Evolutionary conservation across 805 yeast species (phyloP).

Genomic region (Cyberlindnera americana): DNA sequence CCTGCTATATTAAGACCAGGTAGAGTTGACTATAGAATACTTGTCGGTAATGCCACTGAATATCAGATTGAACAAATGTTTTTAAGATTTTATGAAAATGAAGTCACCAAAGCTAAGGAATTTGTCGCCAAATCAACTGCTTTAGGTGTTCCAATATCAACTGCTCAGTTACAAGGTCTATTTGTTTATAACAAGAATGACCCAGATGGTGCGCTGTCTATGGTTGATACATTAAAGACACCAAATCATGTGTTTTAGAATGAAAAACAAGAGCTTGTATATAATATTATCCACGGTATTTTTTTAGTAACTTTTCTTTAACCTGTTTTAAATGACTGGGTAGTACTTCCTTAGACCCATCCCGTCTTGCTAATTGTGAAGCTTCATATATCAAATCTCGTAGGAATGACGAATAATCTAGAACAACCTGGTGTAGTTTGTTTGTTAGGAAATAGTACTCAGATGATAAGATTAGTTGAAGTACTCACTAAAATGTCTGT

Average conservation of each 20-base stretch:
- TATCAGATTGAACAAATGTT: constrained; percentile 84
- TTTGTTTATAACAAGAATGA: constrained; percentile 88
- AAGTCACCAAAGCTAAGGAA: constrained; percentile 47
- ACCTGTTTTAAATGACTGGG: constrained; percentile 40
- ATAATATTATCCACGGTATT: constrained; percentile 34
- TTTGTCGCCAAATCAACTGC: constrained; percentile 40
- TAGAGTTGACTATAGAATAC: constrained; percentile 79
- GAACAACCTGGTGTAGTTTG: constrained; percentile 30
- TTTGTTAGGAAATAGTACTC: constrained; percentile 1
- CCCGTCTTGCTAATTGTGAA: constrained; percentile 33
- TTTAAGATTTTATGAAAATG: constrained; percentile 73
- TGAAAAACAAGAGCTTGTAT: constrained; percentile 15
- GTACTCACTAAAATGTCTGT: constrained; percentile 35
- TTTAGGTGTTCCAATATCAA: constrained; percentile 61
- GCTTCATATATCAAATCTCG: constrained; percentile 37
- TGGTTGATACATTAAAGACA: constrained; percentile 42
- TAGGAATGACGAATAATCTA: constrained; percentile 47
- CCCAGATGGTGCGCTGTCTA: constrained; percentile 69
- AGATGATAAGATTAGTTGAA: not conserved
- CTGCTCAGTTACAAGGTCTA: constrained; percentile 94
- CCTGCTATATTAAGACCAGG: constrained; percentile 95
- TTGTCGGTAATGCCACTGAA: constrained; percentile 83
- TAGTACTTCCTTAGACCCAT: constrained; percentile 41
- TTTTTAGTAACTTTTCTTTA: constrained; percentile 30
- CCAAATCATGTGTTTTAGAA: constrained; percentile 33